These are phyloP conservation scores for Wickerhamomyces xylosicus DNA, from an alignment of 805 yeast genomes.

Conservation along the genomic window DNA sequence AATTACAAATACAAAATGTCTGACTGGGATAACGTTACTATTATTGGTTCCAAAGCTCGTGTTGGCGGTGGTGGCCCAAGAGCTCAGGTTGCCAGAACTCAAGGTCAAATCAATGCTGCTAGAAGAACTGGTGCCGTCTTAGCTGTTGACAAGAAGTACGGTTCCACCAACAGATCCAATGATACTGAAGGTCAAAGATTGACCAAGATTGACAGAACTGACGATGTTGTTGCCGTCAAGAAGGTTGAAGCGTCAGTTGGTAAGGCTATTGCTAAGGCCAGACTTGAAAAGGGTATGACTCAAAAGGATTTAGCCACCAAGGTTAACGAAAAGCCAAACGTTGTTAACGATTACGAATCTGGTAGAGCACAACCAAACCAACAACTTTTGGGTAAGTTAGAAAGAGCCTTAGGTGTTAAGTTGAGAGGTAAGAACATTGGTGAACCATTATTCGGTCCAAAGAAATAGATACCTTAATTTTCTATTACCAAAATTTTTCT, in stretches of 20 bases:
- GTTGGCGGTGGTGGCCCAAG: conserved; percentile 85
- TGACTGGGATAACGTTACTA: conserved; percentile 90
- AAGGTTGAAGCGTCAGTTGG: conserved; percentile 82
- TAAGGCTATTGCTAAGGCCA: conserved; percentile 72
- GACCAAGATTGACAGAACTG: conserved; percentile 86
- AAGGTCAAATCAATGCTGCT: conserved; percentile 80
- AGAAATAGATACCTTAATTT: conserved; percentile 19
- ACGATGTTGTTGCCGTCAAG: conserved; percentile 88
- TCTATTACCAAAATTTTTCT: not conserved
- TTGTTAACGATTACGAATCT: conserved; percentile 92
- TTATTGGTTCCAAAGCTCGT: conserved; percentile 84
- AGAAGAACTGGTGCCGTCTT: conserved; percentile 86
- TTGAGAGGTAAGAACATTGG: conserved; percentile 95
- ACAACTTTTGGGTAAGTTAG: conserved; percentile 85
- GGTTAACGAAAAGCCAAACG: conserved; percentile 91
- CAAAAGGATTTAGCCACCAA: conserved; percentile 96
- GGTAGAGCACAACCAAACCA: conserved; percentile 96
- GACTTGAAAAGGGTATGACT: conserved; percentile 80
- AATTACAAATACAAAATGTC: conserved; percentile 24
- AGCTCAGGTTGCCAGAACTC: conserved; percentile 70
- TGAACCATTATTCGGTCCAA: conserved; percentile 53
- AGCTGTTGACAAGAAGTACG: conserved; percentile 89
- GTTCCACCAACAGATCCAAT: conserved; percentile 44
- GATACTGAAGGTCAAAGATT: conserved; percentile 92
- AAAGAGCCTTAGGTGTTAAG: conserved; percentile 89